These are phyloP conservation scores for Lepiota venenata DNA, from an alignment of 768 basidiomycete species.

Conservation along the genomic window DNA sequence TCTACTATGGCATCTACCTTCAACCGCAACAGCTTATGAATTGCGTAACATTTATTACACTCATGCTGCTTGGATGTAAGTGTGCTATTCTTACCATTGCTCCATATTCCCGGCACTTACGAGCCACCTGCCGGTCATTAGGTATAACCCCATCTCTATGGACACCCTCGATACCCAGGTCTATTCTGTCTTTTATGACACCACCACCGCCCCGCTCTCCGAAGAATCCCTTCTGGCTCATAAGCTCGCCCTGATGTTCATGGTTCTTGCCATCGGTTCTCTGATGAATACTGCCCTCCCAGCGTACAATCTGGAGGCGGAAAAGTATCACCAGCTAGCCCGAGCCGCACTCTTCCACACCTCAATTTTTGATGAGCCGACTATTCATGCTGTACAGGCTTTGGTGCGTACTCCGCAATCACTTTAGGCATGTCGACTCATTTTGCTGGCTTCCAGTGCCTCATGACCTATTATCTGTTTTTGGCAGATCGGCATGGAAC, in stretches of 20 bases:
- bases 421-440: conserved; percentile 12
- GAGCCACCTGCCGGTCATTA: conserved; percentile 19
- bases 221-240: conserved; percentile 56
- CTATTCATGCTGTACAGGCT: conserved; percentile 63
- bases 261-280: conserved; percentile 63
- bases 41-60: conserved; percentile 59
- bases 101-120: neutral
- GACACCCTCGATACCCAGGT: conserved; percentile 61
- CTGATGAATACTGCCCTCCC: conserved; percentile 54
- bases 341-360: conserved; percentile 62
- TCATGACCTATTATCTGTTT: conserved; percentile 72
- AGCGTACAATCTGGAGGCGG: conserved; percentile 64
- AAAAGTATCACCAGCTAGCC: conserved; percentile 67
- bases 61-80: conserved; percentile 72
- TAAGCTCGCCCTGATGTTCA: conserved; percentile 61
- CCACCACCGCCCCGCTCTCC: conserved; percentile 35
- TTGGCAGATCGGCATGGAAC: conserved; percentile 66
- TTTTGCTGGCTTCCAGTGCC: conserved; percentile 36
- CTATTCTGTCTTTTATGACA: conserved; percentile 53
- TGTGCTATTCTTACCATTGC: neutral
- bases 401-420: conserved; percentile 39
- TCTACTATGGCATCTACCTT: conserved; percentile 70
- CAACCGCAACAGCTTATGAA: conserved; percentile 54
- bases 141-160: conserved; percentile 66
- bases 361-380: conserved; percentile 66